Evolutionary conservation across 2,329 filamentous ascomycete genomes (phyloP), one percentile per base, ranked within the genome.

Genomic region (Trichoderma polysporum): DNA sequence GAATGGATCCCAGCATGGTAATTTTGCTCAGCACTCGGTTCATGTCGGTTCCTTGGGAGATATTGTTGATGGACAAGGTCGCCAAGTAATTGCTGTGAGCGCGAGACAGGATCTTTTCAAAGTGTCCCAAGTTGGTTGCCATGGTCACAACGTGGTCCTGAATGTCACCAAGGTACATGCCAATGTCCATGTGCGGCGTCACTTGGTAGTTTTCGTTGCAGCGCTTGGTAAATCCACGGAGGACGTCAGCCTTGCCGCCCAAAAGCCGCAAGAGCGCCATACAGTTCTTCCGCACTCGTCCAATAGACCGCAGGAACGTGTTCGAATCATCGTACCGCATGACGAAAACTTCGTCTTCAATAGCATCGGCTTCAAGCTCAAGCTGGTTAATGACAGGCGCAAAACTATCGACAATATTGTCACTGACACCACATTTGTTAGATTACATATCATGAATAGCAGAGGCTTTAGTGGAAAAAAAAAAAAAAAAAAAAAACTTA

Each of bases 131-230:
- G 79, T 97, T 99, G 72, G 92, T 95, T 86, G 97, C 97, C 94
- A 98, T 98, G 53, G 95, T 99, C 68, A 99, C 93, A 62, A 99
- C 94, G 85, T 99, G 95, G 80, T 99, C 95, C 79, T 99, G 95
- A 70, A 99, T 97, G 80, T 99, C 95, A 74, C 93, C 93, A 39
- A 99, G 86, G 76, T 99, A 99, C 74, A 99, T 87, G 25, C 94
- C 95, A 71, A 99, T 97, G 76, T 99, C 95, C 81, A 95, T 95
- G 56, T 94, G 91, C 7, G 95, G 95, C 1, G 95, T 97, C 61
- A 98, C 91, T 71, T 92, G 91, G 83, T 97, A 98, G 70, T 97
- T 93, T 76, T 97, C 94, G 77, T 98, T 99, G 86, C 95, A 99
- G 60, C 96, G 92, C 83, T 99, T 99, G 61, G 95, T 96, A 76